These are phyloP conservation scores for Deuterostichococcus epilithicus DNA, from an alignment of 139 green algal species.

Conservation along the genomic window DNA sequence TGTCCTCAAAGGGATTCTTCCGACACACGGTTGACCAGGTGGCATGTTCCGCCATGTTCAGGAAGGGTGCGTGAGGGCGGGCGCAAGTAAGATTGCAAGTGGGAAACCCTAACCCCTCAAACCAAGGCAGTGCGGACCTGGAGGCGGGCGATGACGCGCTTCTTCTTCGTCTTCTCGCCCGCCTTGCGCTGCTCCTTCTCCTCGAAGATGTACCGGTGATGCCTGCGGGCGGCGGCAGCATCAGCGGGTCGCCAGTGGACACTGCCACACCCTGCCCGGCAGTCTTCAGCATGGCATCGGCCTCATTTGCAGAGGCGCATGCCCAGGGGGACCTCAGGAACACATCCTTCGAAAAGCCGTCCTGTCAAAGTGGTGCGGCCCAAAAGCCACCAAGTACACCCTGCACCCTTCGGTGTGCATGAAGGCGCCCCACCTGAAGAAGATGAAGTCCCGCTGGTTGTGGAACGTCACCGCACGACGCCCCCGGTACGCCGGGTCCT, in stretches of 20 bases:
- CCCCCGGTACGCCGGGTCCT: conserved; percentile 85
- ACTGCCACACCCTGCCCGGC: neutral
- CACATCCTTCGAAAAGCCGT: neutral
- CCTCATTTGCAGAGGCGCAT: too few species aligned
- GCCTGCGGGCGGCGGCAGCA: conserved; percentile 38
- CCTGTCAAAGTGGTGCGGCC: neutral
- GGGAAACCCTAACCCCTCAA: neutral
- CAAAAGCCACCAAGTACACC: neutral
- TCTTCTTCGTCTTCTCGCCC: conserved; percentile 49
- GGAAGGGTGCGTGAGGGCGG: neutral
- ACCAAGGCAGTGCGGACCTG: conserved; percentile 53
- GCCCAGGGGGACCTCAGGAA: too few species aligned
- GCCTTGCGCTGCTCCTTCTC: conserved; percentile 60
- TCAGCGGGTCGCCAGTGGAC: neutral
- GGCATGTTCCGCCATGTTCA: too few species aligned
- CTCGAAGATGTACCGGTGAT: conserved; percentile 93
- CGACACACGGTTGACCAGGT: too few species aligned
- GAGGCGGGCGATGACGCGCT: conserved; percentile 56
- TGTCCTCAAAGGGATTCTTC: too few species aligned
- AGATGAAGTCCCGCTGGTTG: conserved; percentile 99
- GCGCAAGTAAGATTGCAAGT: neutral
- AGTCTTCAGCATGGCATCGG: too few species aligned
- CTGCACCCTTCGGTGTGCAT: neutral
- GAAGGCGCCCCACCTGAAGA: conserved; percentile 68
- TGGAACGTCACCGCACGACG: conserved; percentile 94